Base-by-base conservation (phyloP, 1,284 basidiomycete species). In the Ustilago cynodontis region DNA sequence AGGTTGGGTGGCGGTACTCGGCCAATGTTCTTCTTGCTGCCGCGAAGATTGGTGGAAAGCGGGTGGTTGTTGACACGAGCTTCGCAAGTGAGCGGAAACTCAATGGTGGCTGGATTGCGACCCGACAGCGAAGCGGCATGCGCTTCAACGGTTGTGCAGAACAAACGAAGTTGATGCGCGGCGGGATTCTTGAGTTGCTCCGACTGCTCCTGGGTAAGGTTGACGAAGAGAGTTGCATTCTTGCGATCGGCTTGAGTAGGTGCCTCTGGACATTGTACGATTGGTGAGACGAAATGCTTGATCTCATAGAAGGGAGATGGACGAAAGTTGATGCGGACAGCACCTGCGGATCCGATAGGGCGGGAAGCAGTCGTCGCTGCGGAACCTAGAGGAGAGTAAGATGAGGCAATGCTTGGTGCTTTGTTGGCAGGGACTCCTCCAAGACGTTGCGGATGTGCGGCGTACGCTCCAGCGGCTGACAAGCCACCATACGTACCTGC, bases 1-100 rank as follows among this genome's bases (percentile, higher is more conserved):
- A 85, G 67, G 43, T 85, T 74, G 6, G 84, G 84, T 11, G 83
- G 81, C 9, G 82, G 73, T 1, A 85, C 84, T 24, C 78, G 74
- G 1, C 80, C 82, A 0, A 71, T 55, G 24, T 74, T 62, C 66
- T 85, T 85, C 63, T 83, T 84, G 61, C 73, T 85, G 16, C 84
- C 82, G 22, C 75, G 68, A 18, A 85, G 69, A 35, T 78, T 85
- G 28, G 59, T 71, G 2, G 77, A 69, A 2, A 84, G 71, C 2
- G 67, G 45, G 2, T 47, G 52, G 1, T 58, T 65, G 56, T 85
- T 85, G 58, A 85, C 80, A 6, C 79, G 64, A 1, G 73, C 77
- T 53, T 85, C 83, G 64, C 82, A 80, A 1, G 73, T 74, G 11
- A 72, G 70, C 20, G 84, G 84, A 56, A 85, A 85, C 39, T 84